phyloP scores from a whole-genome alignment of 208 protist genomes.

The Trypanosoma rangeli region DNA sequence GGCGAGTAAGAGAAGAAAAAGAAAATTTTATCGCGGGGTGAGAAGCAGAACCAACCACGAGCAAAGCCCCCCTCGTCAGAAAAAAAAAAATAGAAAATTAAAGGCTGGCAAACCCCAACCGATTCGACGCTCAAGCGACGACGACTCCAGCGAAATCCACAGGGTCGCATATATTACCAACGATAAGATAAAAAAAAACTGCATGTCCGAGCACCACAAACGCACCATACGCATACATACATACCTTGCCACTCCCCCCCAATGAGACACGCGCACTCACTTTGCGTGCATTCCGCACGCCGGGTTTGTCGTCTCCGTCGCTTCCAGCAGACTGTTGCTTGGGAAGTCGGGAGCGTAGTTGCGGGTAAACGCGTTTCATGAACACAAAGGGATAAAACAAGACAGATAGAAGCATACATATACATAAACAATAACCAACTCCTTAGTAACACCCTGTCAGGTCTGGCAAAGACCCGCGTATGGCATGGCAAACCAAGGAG shows the following conservation, averaged over 20 bases:
- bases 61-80: neutral
- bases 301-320: neutral
- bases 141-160: neutral
- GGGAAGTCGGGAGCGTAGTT: neutral
- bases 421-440: neutral
- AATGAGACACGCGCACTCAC: neutral
- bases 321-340: neutral
- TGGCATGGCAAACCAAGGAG: neutral
- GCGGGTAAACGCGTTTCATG: neutral
- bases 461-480: too few relatives aligned
- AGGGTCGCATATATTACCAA: neutral
- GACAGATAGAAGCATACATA: neutral
- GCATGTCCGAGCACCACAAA: too few relatives aligned
- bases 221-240: too few relatives aligned
- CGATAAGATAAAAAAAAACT: too few relatives aligned
- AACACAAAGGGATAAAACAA: neutral
- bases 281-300: neutral
- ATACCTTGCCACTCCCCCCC: neutral
- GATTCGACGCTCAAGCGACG: neutral
- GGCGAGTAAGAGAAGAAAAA: constrained; percentile 20
- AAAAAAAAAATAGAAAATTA: neutral
- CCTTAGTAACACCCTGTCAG: too few relatives aligned
- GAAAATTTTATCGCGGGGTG: too few relatives aligned
- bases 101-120: neutral
- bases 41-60: too few relatives aligned